These are phyloP conservation scores for Neonectria magnoliae DNA, from an alignment of 2,329 filamentous ascomycete genomes.

Conservation along the genomic window DNA sequence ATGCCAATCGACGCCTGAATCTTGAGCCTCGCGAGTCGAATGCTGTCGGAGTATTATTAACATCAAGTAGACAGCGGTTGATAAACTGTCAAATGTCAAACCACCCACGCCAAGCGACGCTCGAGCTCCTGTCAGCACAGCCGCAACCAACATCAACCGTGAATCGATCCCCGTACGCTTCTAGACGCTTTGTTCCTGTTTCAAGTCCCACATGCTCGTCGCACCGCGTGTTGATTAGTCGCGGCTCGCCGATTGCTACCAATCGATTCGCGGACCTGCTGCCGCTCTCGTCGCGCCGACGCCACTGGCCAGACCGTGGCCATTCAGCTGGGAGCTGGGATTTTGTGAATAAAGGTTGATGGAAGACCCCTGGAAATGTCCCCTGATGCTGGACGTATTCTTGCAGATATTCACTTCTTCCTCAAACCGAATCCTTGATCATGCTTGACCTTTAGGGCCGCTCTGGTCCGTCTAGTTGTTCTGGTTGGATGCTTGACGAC, in stretches of 20 bases:
- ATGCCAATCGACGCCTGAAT: background rate
- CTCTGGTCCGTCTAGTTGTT: background rate
- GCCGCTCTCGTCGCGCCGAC: background rate
- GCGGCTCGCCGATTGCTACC: background rate
- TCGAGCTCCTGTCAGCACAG: background rate
- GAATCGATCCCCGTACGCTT: background rate
- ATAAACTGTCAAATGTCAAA: no score
- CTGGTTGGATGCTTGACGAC: no score
- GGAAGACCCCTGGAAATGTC: background rate
- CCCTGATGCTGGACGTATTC: no score
- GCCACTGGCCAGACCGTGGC: background rate
- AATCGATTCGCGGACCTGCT: background rate
- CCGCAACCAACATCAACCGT: background rate
- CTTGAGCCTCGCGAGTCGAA: background rate
- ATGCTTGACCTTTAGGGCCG: constrained; percentile 1
- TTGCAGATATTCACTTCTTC: background rate
- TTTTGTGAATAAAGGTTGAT: background rate
- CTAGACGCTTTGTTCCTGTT: background rate
- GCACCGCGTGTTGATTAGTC: background rate
- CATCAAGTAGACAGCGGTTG: no score
- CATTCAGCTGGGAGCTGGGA: background rate
- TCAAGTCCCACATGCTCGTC: background rate
- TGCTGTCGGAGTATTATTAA: no score
- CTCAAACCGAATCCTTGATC: background rate
- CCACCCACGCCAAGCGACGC: background rate